Evolutionary conservation across 2,329 filamentous ascomycete genomes (phyloP).

Genomic region (Fonsecaea pugnacius): DNA sequence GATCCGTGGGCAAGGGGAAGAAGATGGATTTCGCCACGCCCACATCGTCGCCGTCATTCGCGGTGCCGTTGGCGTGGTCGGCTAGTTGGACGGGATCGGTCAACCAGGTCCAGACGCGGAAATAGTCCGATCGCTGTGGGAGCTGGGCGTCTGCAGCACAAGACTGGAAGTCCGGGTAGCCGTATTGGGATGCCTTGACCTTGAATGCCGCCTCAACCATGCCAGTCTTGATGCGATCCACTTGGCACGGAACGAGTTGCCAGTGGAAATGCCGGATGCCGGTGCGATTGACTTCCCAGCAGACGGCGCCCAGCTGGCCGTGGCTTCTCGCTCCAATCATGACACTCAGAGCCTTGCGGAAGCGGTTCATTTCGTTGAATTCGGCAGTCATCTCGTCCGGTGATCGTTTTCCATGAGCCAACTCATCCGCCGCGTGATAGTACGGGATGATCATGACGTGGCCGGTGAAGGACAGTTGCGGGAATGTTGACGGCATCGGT

Average conservation of each 20-base stretch:
- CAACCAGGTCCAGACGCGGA: slow-evolving; percentile 80
- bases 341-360: slow-evolving; percentile 74
- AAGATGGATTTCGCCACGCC: slow-evolving; percentile 60
- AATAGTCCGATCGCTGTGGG: slow-evolving; percentile 64
- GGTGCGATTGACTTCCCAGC: slow-evolving; percentile 86
- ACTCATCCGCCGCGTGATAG: slow-evolving; percentile 62
- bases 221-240: slow-evolving; percentile 69
- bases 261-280: slow-evolving; percentile 87
- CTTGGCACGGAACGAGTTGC: slow-evolving; percentile 83
- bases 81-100: slow-evolving; percentile 30
- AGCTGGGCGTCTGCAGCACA: slow-evolving; percentile 47
- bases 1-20: slow-evolving; percentile 71
- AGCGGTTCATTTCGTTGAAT: slow-evolving; percentile 79
- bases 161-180: slow-evolving; percentile 60
- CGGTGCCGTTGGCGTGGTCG: slow-evolving; percentile 31
- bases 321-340: slow-evolving; percentile 65
- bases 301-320: slow-evolving; percentile 75
- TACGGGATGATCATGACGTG: slow-evolving; percentile 93
- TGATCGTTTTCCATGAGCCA: slow-evolving; percentile 68
- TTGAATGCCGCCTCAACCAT: slow-evolving; percentile 87
- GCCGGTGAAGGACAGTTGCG: slow-evolving; percentile 73
- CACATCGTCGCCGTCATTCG: slow-evolving; percentile 16
- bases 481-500: slow-evolving; percentile 71
- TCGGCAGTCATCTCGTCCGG: slow-evolving; percentile 62
- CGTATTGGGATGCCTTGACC: slow-evolving; percentile 78